A percentile compares a stretch with the other conserved stretches of the same genome.
These are phyloP conservation scores for Fomitopsis serialis DNA, from an alignment of 768 basidiomycete genomes.

Conservation along the genomic window DNA sequence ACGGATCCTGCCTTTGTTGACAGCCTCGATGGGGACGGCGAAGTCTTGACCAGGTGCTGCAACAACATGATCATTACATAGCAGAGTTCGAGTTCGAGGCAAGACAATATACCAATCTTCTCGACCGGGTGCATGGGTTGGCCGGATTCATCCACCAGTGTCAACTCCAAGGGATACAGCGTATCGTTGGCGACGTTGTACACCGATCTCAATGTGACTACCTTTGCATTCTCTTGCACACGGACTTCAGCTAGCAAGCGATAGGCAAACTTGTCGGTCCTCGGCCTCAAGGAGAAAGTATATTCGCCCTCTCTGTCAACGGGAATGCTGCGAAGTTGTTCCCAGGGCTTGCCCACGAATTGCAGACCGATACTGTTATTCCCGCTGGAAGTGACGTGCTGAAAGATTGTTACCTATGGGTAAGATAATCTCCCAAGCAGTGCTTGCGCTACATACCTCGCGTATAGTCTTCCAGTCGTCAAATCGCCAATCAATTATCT, in stretches of 20 bases:
- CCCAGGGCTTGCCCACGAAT: constrained; percentile 84
- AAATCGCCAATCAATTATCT: constrained; percentile 90
- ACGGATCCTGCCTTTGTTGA: constrained; percentile 73
- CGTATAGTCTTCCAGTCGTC: constrained; percentile 94
- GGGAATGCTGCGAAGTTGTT: constrained; percentile 79
- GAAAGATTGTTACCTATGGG: neutral
- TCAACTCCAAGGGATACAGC: constrained; percentile 87
- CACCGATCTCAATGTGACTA: constrained; percentile 90
- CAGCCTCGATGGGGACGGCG: constrained; percentile 85
- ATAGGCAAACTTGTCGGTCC: constrained; percentile 65
- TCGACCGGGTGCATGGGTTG: constrained; percentile 77
- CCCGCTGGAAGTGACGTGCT: constrained; percentile 45
- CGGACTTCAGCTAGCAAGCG: constrained; percentile 86
- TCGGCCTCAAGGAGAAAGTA: constrained; percentile 79
- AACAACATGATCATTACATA: neutral
- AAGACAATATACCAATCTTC: constrained; percentile 57
- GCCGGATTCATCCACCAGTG: constrained; percentile 80
- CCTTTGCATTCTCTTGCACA: constrained; percentile 88
- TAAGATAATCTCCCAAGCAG: neutral
- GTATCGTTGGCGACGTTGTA: constrained; percentile 90
- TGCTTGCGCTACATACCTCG: constrained; percentile 50
- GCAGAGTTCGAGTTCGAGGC: neutral
- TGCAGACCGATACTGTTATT: constrained; percentile 87
- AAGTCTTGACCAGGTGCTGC: constrained; percentile 82
- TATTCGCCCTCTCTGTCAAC: constrained; percentile 94